Evolutionary conservation across 2,329 filamentous ascomycete species (phyloP).

Genomic region (Microsporum audouinii): DNA sequence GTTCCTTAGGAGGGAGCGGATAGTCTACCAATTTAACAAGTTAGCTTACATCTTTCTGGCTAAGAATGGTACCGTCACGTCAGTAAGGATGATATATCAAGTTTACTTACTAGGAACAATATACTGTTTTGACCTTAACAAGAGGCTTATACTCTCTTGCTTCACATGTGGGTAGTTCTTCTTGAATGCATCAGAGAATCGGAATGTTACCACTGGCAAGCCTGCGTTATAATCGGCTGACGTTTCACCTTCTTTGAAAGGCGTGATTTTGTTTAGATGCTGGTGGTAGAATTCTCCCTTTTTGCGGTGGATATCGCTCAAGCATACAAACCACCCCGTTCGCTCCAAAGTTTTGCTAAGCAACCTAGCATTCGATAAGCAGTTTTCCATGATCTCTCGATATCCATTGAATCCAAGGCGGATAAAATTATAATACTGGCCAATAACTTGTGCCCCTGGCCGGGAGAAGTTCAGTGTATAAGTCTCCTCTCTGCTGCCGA

Average conservation of each 20-base stretch:
- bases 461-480: conserved; percentile 64
- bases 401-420: conserved; percentile 58
- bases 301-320: conserved; percentile 54
- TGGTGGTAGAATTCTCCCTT: conserved; percentile 37
- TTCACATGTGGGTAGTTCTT: conserved; percentile 51
- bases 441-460: conserved; percentile 57
- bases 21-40: conserved; percentile 41
- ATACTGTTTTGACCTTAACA: conserved; percentile 56
- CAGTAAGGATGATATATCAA: neutral
- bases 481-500: conserved; percentile 59
- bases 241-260: conserved; percentile 38
- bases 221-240: conserved; percentile 53
- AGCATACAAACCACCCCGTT: conserved; percentile 54
- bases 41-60: neutral
- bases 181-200: conserved; percentile 50
- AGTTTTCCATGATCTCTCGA: conserved; percentile 52
- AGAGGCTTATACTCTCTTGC: conserved; percentile 51
- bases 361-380: conserved; percentile 52
- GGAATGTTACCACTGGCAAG: conserved; percentile 57
- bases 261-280: conserved; percentile 32
- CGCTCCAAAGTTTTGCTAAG: conserved; percentile 53
- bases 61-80: neutral
- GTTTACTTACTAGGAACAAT: conserved; percentile 50
- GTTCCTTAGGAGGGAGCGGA: conserved; percentile 50
- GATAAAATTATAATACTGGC: conserved; percentile 62